Evolutionary conservation across 139 green algal species (phyloP), one percentile per base, ranked within the genome.

Genomic region (Closterium sp.): DNA sequence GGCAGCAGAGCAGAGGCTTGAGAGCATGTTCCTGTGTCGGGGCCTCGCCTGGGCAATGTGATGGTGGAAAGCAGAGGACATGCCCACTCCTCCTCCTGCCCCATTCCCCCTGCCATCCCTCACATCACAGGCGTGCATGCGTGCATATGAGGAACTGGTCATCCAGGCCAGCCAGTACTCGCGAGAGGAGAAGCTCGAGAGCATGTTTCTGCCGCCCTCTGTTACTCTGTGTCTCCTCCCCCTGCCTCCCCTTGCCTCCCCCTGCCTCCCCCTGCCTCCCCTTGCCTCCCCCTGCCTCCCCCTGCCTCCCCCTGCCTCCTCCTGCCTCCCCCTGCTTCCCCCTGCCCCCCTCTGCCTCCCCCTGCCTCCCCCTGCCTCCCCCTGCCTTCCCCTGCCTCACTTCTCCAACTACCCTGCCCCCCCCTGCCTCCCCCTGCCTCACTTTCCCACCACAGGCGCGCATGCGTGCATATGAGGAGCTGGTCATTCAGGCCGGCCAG

Each of bases 11-110:
- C 64, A 89, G 28, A 93, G 95, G 88, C 64, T 98, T 6, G 96
- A 98, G 87, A 93, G 38, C 93, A 97, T 98, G 95, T 97, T 94
- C 91, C 97, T 98, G 55, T 90, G 93, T 66, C 95, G 92, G 12
- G 12, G 95, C 94, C 6, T 95, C 96, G 5, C 12, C 95, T 98
- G 32, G 97, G 97, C 7, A 90, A 95, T 88, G 33, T 93, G 76
- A 89, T 94, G 43, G 55, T 95, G 21, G 85, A 93, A 10, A 10
- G 9, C 9, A 4, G 36, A 12, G 4, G 5, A 55, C 6, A 4
- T 32, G 4, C 30, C 30, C 30, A 23, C 87, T 4, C 87, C 9
- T 34, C 43, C 87, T 10, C 85, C 36, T 55, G 36, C 36, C 38
- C 38, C 38, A 66, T 21, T 12, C 38, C 38, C 4, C 38, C 38